Base-by-base conservation (phyloP, 2,329 filamentous ascomycete species). In the Fusarium redolens region DNA sequence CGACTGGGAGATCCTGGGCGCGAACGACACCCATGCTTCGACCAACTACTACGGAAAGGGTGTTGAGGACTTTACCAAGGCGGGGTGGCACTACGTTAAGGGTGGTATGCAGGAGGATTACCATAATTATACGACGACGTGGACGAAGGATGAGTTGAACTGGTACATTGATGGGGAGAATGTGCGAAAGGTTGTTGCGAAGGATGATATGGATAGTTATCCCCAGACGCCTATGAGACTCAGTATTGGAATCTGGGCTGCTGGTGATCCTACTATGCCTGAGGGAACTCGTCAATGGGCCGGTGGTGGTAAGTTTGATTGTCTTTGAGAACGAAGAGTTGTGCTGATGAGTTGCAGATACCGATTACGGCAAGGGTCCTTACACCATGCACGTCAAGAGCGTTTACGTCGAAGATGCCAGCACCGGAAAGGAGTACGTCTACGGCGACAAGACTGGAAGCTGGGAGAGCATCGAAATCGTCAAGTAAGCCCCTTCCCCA, bases 21-120 rank as follows among this genome's bases (percentile, higher is more conserved):
- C 87, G 63, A 91, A 93, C 78, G 82, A 84, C 61, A 89, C 86
- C 20, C 82, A 86, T 38, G 92, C 89, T 13, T 87, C 93, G 75
- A 92, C 89, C 74, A 95, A 96, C 84, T 96, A 92, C 83, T 96
- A 93, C 77, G 92, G 93, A 80, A 94, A 95, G 84, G 93, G 92
- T 54, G 85, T 82, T 84, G 84, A 90, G 82, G 80, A 92, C 85
- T 79, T 85, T 82, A 86, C 89, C 76, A 91, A 92, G 71, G 92
- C 88, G 70, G 85, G 85, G 47, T 89, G 90, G 80, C 87, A 92
- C 77, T 80, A 83, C 14, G 82, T 89, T 57, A 80, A 89, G 13
- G 82, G 86, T 31, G 85, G 86, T 73, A 86, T 89, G 45, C 89
- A 89, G 77, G 83, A 85, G 54, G 88, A 89, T 60, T 92, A 87